Percentiles rank a stretch among this genome's conserved stretches.
Evolutionary conservation across 805 yeast genomes (phyloP).

Genomic region (Hermanozyma aechmeae): DNA sequence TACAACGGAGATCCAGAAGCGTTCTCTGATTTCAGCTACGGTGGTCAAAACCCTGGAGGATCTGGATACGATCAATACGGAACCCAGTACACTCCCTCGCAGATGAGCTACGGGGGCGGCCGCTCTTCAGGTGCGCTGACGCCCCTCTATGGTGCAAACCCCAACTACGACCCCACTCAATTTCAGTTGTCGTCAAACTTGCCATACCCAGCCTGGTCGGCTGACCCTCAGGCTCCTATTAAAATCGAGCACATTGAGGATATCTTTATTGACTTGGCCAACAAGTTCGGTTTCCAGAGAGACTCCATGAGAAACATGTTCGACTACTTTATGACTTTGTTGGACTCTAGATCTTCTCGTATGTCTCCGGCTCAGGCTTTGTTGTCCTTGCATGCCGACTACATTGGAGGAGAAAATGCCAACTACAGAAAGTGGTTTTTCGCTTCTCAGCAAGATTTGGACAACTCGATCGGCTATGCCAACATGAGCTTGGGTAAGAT

Average conservation of each 20-base stretch:
- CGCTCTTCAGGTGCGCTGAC: slow-evolving; percentile 92
- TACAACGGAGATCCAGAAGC: slow-evolving; percentile 49
- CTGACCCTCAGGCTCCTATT: slow-evolving; percentile 84
- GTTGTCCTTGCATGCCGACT: slow-evolving; percentile 75
- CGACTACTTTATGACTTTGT: slow-evolving; percentile 76
- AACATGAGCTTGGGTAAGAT: slow-evolving; percentile 72
- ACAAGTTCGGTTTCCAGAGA: slow-evolving; percentile 84
- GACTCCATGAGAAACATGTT: slow-evolving; percentile 89
- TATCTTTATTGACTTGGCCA: slow-evolving; percentile 72
- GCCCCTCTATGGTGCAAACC: slow-evolving; percentile 68
- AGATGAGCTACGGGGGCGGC: slow-evolving; percentile 73
- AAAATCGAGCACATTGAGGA: slow-evolving; percentile 79
- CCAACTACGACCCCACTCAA: slow-evolving; percentile 50
- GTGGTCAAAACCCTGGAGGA: slow-evolving; percentile 43
- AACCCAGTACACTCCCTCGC: slow-evolving; percentile 75
- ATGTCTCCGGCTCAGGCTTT: slow-evolving; percentile 87
- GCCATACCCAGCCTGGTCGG: slow-evolving; percentile 99
- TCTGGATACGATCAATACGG: slow-evolving; percentile 62
- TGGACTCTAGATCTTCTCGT: slow-evolving; percentile 79
- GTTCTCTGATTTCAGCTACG: slow-evolving; percentile 59
- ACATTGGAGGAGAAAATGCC: slow-evolving; percentile 81
- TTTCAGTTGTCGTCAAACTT: slow-evolving; percentile 70
- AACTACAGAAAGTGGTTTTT: slow-evolving; percentile 84
- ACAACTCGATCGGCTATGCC: slow-evolving; percentile 75
- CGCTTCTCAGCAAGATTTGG: slow-evolving; percentile 82